These are phyloP conservation scores for Phytophthora citricola DNA, from an alignment of 352 stramenopile species.

Conservation along the genomic window DNA sequence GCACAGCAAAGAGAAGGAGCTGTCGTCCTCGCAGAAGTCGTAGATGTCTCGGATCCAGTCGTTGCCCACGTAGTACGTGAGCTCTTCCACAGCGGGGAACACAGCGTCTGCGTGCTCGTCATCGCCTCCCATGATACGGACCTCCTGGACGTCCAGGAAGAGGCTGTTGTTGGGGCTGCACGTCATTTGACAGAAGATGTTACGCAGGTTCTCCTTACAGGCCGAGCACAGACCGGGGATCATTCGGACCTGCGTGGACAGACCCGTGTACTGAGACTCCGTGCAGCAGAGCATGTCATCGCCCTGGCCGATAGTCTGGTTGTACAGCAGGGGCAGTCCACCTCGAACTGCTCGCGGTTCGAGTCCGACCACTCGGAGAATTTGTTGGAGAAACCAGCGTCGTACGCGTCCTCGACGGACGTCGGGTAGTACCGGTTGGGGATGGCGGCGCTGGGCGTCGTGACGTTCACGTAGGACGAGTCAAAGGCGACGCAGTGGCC, in stretches of 20 bases:
- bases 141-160: constrained; percentile 61
- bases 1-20: constrained; percentile 62
- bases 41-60: constrained; percentile 75
- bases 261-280: constrained; percentile 58
- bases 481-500: constrained; percentile 64
- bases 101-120: constrained; percentile 43
- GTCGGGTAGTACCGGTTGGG: constrained; percentile 68
- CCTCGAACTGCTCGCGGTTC: constrained; percentile 65
- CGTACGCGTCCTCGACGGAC: constrained; percentile 53
- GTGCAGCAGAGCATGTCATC: constrained; percentile 71
- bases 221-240: constrained; percentile 62
- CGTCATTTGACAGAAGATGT: constrained; percentile 71
- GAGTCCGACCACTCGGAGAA: constrained; percentile 64
- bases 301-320: constrained; percentile 51
- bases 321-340: constrained; percentile 73
- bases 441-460: constrained; percentile 33
- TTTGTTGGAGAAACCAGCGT: constrained; percentile 58
- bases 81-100: constrained; percentile 62
- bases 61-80: constrained; percentile 66
- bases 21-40: constrained; percentile 66
- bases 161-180: constrained; percentile 73
- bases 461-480: constrained; percentile 53
- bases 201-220: constrained; percentile 72
- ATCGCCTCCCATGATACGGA: constrained; percentile 56
- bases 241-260: constrained; percentile 67